Percentiles rank a stretch among this genome's conserved stretches.
Evolutionary conservation across 2,329 filamentous ascomycete species (phyloP).

Genomic region (Colletotrichum sp.): DNA sequence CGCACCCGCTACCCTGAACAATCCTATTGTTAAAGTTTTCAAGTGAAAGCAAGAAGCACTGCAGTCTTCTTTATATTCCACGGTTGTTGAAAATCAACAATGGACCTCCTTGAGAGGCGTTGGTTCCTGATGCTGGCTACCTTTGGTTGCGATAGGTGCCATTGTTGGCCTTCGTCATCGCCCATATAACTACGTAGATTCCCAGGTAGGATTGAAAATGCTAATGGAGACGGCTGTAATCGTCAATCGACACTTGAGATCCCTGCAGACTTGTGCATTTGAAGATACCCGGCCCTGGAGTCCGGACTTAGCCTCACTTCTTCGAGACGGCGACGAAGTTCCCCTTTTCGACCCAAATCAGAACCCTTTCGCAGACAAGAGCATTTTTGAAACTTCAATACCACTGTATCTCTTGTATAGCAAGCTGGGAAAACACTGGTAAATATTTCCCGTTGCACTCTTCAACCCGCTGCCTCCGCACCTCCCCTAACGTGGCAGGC

Average conservation of each 20-base stretch:
- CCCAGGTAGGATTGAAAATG: not conserved
- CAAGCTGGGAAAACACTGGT: not conserved
- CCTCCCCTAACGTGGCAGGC: not conserved
- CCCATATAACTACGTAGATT: not conserved
- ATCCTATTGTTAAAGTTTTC: not conserved
- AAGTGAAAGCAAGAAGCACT: not conserved
- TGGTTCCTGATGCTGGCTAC: not conserved
- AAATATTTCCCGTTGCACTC: not conserved
- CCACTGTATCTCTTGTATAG: not conserved
- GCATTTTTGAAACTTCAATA: not conserved
- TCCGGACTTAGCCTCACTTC: not conserved
- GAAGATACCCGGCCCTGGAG: not conserved
- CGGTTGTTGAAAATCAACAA: not conserved
- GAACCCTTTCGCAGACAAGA: not conserved
- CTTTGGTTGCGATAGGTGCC: not conserved
- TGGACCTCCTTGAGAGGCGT: not conserved
- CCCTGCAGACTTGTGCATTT: not conserved
- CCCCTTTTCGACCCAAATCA: not conserved
- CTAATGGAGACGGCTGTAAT: not conserved
- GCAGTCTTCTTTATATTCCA: rapidly evolving
- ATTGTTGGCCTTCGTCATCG: not conserved
- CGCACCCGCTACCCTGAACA: not conserved
- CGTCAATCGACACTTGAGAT: not conserved
- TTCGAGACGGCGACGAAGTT: not conserved
- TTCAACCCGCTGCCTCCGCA: not conserved